Evolutionary conservation across 768 basidiomycete species (phyloP), one percentile per base, ranked within the genome.

Genomic region (Leccinum pellstonianum): DNA sequence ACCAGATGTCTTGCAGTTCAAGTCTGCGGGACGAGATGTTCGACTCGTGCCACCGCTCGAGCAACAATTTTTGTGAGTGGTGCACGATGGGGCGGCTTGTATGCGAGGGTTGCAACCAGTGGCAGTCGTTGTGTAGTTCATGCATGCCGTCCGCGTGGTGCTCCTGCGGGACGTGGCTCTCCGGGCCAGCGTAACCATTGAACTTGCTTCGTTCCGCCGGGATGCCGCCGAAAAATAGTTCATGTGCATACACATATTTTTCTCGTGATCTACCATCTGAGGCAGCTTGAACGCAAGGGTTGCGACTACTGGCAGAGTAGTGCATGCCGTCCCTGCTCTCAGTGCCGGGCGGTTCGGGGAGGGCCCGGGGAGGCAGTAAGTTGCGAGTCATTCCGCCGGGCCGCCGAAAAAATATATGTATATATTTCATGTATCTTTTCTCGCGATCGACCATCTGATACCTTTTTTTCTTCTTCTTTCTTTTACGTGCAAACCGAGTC

Each of bases 1-100:
- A 12, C 31, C 49, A 50, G 31, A 31, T 46, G 50, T 61, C 56
- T 21, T 68, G 67, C 62, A 56, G 59, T 12, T 41, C 50, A 49
- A 64, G 67, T 5, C 27, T 41, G 9, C 54, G 15, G 7, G 27
- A 27, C 27, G 58, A 60, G 25, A n/a, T 1, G 1, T 68, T 66
- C 27, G 27, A 4, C 1, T 11, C 29, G 11, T 67, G 66, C 48
- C 52, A 58, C 27, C 33, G 43, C 25, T 35, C 31, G 7, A 52
- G 35, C 57, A 52, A 2, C 57, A 52, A 4, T 33, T 33, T 33
- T 33, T 33, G 31, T 33, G 31, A 5, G 11, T 4, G 31, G 31
- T 5, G 31, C 31, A 33, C 0, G 11, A 10, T 33, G 31, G 31
- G 43, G 27, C 41, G 52, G 48, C 38, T 29, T 66, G 65, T 25